A percentile compares a stretch with the other conserved stretches of the same genome.
Evolutionary conservation across 441 rosid genomes (phyloP).

Genomic region (Francoa sonchifolia): DNA sequence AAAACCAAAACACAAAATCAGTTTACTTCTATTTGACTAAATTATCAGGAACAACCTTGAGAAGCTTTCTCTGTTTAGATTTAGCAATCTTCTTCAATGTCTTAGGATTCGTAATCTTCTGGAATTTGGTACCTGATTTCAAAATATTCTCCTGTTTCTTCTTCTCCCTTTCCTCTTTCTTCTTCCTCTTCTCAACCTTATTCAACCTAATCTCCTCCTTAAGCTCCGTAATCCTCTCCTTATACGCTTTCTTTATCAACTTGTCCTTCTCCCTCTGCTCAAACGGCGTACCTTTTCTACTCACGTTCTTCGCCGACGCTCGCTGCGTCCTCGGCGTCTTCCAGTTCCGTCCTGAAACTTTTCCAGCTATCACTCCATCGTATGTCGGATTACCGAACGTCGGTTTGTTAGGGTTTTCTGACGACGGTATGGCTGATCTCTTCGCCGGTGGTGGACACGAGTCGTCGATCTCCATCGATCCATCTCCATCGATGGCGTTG

Average conservation of each 20-base stretch:
- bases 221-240: conserved; percentile 56
- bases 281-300: conserved; percentile 30
- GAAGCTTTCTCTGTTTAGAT: conserved; percentile 71
- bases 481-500: conserved; percentile 10
- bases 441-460: conserved; percentile 42
- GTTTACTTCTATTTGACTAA: conserved; percentile 8
- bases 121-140: conserved; percentile 74
- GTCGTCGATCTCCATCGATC: conserved; percentile 51
- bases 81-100: conserved; percentile 72
- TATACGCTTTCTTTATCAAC: conserved; percentile 69
- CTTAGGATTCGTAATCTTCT: conserved; percentile 72
- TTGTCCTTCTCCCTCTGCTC: conserved; percentile 63
- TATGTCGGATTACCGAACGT: conserved; percentile 47
- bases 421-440: conserved; percentile 58
- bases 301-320: conserved; percentile 63
- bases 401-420: conserved; percentile 59
- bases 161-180: conserved; percentile 76
- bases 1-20: neutral
- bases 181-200: conserved; percentile 76
- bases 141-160: conserved; percentile 71
- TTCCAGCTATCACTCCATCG: conserved; percentile 89
- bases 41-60: conserved; percentile 63
- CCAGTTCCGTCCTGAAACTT: conserved; percentile 80
- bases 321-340: conserved; percentile 54
- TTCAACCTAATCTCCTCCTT: conserved; percentile 76